Base-by-base conservation (phyloP, 108 stramenopile genomes). In the Fistulifera pelliculosa region DNA sequence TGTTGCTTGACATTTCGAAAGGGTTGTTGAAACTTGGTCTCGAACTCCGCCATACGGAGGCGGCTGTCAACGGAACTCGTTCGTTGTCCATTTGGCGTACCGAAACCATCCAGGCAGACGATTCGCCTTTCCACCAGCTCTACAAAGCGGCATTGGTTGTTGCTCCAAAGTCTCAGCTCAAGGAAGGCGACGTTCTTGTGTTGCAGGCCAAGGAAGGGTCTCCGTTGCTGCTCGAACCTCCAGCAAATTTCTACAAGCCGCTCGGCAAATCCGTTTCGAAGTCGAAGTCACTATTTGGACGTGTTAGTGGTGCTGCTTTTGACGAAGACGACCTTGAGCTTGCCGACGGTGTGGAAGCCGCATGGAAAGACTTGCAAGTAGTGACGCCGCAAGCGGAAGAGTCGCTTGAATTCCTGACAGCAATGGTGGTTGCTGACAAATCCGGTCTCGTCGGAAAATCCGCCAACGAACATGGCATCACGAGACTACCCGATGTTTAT, bases 1-100 rank as follows among this genome's bases (percentile, higher is more conserved):
- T 90, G 10, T 62, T 90, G 15, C 43, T 79, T 27, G 81, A 80
- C 44, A 83, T 90, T 47, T 90, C 87, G 2, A 68, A 71, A 39
- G 79, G 70, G 22, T 53, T 91, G 0, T 43, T 69, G 16, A 49
- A 61, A 15, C 45, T 87, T 5, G 68, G 68, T 28, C 47, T 91
- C 26, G 75, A 79, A 31, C 50, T 83, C 21, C 75, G 76, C 25
- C 79, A 81, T 56, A 81, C 85, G n/a, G n/a, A n/a, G n/a, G n/a
- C n/a, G n/a, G n/a, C n/a, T n/a, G n/a, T n/a, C n/a, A n/a, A n/a
- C n/a, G 8, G 90, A 87, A 71, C 85, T 10, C 64, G 90, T 31
- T 85, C 83, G 7, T 38, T 91, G 16, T 85, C 83, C 6, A 74
- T 87, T 38, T 91, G 90, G 90, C 66, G 90, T 24, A 87, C 85